Base-by-base conservation (phyloP, 805 yeast species). In the Ogataea paraovalis region DNA sequence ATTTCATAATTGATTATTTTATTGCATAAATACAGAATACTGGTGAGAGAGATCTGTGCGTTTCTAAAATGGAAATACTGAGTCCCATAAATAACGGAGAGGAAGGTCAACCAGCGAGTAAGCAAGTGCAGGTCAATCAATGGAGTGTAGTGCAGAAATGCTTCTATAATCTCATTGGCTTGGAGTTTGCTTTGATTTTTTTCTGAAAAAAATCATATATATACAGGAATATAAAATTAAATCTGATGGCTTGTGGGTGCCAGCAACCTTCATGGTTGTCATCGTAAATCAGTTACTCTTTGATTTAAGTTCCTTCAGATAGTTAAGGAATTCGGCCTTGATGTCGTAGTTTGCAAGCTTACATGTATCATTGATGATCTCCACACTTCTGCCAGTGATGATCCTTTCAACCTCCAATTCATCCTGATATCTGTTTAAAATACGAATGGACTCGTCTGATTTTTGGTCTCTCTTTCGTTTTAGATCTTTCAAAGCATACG, bases 401-500 rank as follows among this genome's bases (percentile, higher is more conserved):
- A 77, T 76, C 1, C 50, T 51, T 50, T 77, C 82, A 19, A 77
- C 59, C 19, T 59, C 57, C 19, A 51, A 49, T 49, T 76, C 78
- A 53, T 73, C 76, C 19, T 62, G 56, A 14, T 68, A 64, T 67
- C 75, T 71, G 12, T 55, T 62, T 7, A 49, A 47, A 9, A 76
- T 44, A 4, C 52, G 52, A n/a, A 60, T 57, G 43, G 66, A 65
- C 14, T 62, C 59, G 2, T 21, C 42, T 39, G 61, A 67, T 39
- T 62, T 63, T 3, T 53, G 48, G 16, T 66, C 66, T 16, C 62
- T 59, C 18, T 60, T 58, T 7, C 64, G 64, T 20, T 62, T 51
- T 6, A 62, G 37, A 40, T 75, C 76, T 43, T 72, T 67, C 10
- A 68, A 64, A 3, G 76, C 77, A 53, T 79, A 79, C 1, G 84